phyloP scores from a whole-genome alignment of 2,329 filamentous ascomycete species.

The Talaromyces sp. region DNA sequence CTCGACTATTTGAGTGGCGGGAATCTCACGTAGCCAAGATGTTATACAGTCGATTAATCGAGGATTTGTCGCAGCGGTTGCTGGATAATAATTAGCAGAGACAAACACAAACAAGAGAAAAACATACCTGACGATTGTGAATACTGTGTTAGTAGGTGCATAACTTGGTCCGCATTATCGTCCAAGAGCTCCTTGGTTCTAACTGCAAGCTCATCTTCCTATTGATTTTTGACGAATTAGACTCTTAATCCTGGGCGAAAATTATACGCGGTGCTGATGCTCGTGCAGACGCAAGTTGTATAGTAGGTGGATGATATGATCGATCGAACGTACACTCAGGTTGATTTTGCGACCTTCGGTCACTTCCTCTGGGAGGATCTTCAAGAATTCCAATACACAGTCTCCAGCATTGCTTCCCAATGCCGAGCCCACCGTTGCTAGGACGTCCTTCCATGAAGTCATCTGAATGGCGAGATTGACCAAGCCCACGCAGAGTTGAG shows the following conservation, averaged over 20 bases:
- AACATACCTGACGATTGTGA: conserved; percentile 78
- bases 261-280: conserved; percentile 26
- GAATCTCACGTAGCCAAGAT: conserved; percentile 93
- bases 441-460: conserved; percentile 90
- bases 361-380: conserved; percentile 96
- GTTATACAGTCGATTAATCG: conserved; percentile 92
- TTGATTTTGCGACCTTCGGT: conserved; percentile 99
- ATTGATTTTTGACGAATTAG: conserved; percentile 49
- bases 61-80: conserved; percentile 75
- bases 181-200: conserved; percentile 86
- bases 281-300: conserved; percentile 42
- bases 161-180: conserved; percentile 84
- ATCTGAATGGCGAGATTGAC: conserved; percentile 95
- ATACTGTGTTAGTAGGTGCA: conserved; percentile 84
- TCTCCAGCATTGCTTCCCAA: conserved; percentile 69
- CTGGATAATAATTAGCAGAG: conserved; percentile 41
- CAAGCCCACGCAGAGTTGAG: conserved; percentile 91
- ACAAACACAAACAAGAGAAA: neutral
- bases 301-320: conserved; percentile 38
- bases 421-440: conserved; percentile 73
- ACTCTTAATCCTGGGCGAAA: conserved; percentile 34
- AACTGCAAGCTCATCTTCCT: conserved; percentile 90
- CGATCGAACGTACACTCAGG: conserved; percentile 86
- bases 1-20: conserved; percentile 74
- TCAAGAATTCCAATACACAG: conserved; percentile 91